Conservation (phyloP, 1,139 yeast genomes). For the Yamadazyma diospyri region DNA sequence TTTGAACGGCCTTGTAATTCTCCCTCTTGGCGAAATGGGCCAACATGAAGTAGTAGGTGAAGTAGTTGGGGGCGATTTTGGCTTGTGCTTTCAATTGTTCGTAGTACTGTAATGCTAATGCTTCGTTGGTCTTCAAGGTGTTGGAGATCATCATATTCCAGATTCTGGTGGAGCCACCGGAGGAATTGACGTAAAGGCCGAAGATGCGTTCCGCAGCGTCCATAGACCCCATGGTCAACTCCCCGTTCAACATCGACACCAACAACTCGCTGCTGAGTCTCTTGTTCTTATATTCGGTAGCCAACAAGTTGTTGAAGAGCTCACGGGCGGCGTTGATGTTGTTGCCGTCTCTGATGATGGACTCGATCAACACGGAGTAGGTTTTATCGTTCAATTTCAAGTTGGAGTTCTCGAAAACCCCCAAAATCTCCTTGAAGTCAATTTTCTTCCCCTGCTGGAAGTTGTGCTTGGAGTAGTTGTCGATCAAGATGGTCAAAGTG, state of each 20-base stretch:
- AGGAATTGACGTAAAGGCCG: conserved; percentile 32
- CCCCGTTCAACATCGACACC: conserved; percentile 58
- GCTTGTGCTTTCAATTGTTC: conserved; percentile 22
- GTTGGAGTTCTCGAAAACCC: conserved; percentile 39
- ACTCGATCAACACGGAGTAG: conserved; percentile 53
- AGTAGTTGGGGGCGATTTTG: conserved; percentile 46
- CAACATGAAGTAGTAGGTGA: conserved; percentile 55
- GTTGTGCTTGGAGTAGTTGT: conserved; percentile 49
- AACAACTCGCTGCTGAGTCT: conserved; percentile 40
- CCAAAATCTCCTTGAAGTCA: conserved; percentile 36
- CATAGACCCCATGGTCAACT: conserved; percentile 48
- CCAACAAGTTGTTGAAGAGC: conserved; percentile 31
- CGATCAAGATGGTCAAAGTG: conserved; percentile 63
- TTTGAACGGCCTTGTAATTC: conserved; percentile 28
- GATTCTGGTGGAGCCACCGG: conserved; percentile 36
- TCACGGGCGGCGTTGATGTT: conserved; percentile 52
- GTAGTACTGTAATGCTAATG: conserved; percentile 41
- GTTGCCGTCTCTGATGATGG: conserved; percentile 46
- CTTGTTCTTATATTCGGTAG: conserved; percentile 26
- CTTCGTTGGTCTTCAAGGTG: conserved; percentile 33
- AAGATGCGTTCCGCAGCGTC: conserved; percentile 49
- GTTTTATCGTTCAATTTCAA: conserved; percentile 49
- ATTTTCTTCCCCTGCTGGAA: conserved; percentile 45
- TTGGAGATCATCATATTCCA: conserved; percentile 63
- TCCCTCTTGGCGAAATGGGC: conserved; percentile 36